These are phyloP conservation scores for Phtheirospermum japonicum DNA, from an alignment of 257 asterid species.

Conservation along the genomic window DNA sequence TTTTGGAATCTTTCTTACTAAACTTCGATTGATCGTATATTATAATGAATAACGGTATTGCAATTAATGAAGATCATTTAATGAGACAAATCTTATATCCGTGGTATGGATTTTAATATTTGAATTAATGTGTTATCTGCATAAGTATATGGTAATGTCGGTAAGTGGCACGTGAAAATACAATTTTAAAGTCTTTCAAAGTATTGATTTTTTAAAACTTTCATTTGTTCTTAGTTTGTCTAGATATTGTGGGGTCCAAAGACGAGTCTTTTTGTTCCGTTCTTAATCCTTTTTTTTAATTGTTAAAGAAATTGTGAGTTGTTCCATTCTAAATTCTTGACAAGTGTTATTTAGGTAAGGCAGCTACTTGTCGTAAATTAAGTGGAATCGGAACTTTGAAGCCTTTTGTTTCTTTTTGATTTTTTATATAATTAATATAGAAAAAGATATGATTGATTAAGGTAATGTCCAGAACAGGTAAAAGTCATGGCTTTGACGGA, in stretches of 20 bases:
- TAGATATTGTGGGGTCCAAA: too few relatives aligned
- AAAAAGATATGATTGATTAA: constrained; percentile 30
- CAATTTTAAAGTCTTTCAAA: neutral
- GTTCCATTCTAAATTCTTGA: neutral
- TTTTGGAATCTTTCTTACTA: too few relatives aligned
- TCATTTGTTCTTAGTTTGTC: too few relatives aligned
- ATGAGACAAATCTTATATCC: too few relatives aligned
- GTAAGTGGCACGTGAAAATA: constrained; percentile 1
- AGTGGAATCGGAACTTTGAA: neutral
- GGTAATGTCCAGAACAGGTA: constrained; percentile 64
- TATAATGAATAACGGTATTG: neutral
- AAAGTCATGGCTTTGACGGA: constrained; percentile 93
- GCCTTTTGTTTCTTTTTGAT: neutral
- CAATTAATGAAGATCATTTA: neutral
- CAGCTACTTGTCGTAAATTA: too few relatives aligned
- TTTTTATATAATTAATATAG: neutral
- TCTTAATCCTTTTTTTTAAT: neutral
- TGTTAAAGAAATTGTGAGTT: neutral
- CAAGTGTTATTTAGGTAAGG: too few relatives aligned
- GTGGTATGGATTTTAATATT: too few relatives aligned
- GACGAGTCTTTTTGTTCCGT: neutral
- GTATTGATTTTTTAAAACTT: neutral
- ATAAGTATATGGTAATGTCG: neutral
- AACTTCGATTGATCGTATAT: too few relatives aligned
- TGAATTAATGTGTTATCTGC: too few relatives aligned